Percentiles rank a stretch among this genome's conserved stretches.
Evolutionary conservation across 108 stramenopile genomes (phyloP).

Genomic region (Aureococcus anophagefferens): DNA sequence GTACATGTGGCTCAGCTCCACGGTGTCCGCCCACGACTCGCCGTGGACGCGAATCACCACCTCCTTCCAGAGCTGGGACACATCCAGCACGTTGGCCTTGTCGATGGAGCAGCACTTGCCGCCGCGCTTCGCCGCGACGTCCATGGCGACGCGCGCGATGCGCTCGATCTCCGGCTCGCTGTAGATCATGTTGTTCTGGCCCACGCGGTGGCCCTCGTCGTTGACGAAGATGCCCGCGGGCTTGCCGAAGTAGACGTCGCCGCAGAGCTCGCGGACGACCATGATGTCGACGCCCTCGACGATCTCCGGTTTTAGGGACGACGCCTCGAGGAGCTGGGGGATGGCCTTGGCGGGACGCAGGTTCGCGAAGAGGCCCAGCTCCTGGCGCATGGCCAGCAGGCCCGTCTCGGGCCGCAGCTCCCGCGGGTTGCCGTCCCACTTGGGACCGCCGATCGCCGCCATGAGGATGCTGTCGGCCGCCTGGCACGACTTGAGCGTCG

Average conservation of each 20-base stretch:
- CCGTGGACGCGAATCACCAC: slow-evolving; percentile 68
- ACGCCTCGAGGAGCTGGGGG: slow-evolving; percentile 81
- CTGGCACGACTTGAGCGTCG: slow-evolving; percentile 68
- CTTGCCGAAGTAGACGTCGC: slow-evolving; percentile 98
- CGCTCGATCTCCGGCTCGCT: slow-evolving; percentile 83
- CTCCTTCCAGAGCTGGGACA: slow-evolving; percentile 91
- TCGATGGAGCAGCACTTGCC: slow-evolving; percentile 90
- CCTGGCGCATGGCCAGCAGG: slow-evolving; percentile 85
- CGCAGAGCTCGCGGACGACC: slow-evolving; percentile 93
- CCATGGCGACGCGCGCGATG: slow-evolving; percentile 78
- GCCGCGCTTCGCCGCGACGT: slow-evolving; percentile 81
- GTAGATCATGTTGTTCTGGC: slow-evolving; percentile 98
- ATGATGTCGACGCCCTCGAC: slow-evolving; percentile 97
- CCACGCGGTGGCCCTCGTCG: slow-evolving; percentile 75
- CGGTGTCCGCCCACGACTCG: slow-evolving; percentile 73
- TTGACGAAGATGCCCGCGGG: slow-evolving; percentile 88
- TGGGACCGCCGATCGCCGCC: slow-evolving; percentile 94
- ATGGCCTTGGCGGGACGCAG: slow-evolving; percentile 91
- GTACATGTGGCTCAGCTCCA: slow-evolving; percentile 93
- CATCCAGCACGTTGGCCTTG: slow-evolving; percentile 98
- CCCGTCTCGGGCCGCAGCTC: slow-evolving; percentile 88
- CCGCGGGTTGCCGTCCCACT: slow-evolving; percentile 91
- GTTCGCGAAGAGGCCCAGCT: slow-evolving; percentile 93
- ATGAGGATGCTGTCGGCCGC: slow-evolving; percentile 82
- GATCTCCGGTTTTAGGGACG: slow-evolving; percentile 87